Percentiles rank a stretch among this genome's conserved stretches.
These are phyloP conservation scores for Heliamphora exappendiculata DNA, from an alignment of 148 eudicot genomes.

Conservation along the genomic window DNA sequence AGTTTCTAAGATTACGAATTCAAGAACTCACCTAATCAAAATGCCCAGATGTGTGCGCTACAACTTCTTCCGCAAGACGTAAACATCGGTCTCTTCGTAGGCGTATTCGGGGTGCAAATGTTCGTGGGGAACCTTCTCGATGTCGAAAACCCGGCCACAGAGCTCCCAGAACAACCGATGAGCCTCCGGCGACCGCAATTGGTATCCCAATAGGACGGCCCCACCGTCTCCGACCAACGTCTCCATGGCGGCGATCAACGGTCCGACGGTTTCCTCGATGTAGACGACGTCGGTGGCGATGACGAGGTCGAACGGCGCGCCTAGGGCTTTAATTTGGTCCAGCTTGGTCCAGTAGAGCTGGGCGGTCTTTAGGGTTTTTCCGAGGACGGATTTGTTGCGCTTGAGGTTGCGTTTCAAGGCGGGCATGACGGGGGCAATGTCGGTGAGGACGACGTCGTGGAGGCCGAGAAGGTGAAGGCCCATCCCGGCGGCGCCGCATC, in stretches of 20 bases:
- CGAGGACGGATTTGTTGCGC: slow-evolving; percentile 52
- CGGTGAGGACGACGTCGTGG: slow-evolving; percentile 55
- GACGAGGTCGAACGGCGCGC: slow-evolving; percentile 64
- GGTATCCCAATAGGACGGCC: slow-evolving; percentile 75
- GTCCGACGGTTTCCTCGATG: slow-evolving; percentile 64
- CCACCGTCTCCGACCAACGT: slow-evolving; percentile 51
- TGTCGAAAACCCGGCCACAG: slow-evolving; percentile 39
- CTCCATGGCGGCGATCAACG: slow-evolving; percentile 53
- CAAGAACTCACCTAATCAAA: background rate
- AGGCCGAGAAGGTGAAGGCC: slow-evolving; percentile 68
- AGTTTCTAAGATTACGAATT: too few relatives aligned
- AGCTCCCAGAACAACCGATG: slow-evolving; percentile 69
- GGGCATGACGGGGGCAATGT: slow-evolving; percentile 87
- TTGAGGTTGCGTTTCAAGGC: slow-evolving; percentile 75
- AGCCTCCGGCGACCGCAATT: slow-evolving; percentile 80
- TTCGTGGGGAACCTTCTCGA: slow-evolving; percentile 58
- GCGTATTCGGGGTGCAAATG: slow-evolving; percentile 84
- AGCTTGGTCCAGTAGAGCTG: slow-evolving; percentile 64
- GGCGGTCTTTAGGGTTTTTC: slow-evolving; percentile 52
- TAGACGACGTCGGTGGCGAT: slow-evolving; percentile 88
- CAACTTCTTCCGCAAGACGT: slow-evolving; percentile 56
- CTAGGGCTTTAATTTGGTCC: slow-evolving; percentile 43
- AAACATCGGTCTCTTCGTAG: slow-evolving; percentile 72
- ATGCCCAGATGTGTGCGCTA: background rate
- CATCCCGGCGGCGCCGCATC: slow-evolving; percentile 85